A percentile compares a stretch with the other conserved stretches of the same genome.
Evolutionary conservation across 2,329 filamentous ascomycete genomes (phyloP).

Genomic region (Colletotrichum noveboracense): DNA sequence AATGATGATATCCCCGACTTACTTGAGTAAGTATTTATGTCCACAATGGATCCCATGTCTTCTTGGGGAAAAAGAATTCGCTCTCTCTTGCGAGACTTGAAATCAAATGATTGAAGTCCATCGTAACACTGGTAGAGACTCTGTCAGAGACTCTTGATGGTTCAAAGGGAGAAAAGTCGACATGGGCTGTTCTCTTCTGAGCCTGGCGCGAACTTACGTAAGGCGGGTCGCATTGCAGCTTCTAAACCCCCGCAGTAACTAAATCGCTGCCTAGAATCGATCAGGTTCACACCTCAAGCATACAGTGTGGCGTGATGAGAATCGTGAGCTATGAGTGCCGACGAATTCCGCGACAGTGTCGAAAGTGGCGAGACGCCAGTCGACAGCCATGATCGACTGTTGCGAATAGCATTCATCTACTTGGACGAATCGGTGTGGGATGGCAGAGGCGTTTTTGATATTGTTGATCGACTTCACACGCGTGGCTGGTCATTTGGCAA

Average conservation of each 20-base stretch:
- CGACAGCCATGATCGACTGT: not conserved
- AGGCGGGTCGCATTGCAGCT: not conserved
- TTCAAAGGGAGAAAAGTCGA: not conserved
- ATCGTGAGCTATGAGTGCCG: not conserved
- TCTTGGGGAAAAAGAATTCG: not conserved
- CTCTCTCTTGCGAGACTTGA: not conserved
- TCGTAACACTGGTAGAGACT: not conserved
- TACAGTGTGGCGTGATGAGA: not conserved
- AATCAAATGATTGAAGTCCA: not conserved
- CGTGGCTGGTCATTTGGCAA: constrained; percentile 12
- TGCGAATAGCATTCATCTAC: constrained; percentile 21
- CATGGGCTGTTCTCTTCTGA: not conserved
- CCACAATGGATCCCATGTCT: not conserved
- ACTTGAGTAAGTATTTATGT: not conserved
- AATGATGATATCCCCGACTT: not conserved
- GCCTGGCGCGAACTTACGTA: not conserved
- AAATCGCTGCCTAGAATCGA: not conserved
- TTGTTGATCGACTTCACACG: constrained; percentile 13
- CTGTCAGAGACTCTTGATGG: not conserved
- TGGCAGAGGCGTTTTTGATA: constrained; percentile 4
- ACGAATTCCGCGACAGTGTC: not conserved
- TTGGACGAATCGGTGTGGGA: not conserved
- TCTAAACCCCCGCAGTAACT: not conserved
- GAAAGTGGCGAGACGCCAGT: constrained; percentile 2
- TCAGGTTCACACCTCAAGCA: not conserved